Evolutionary conservation across 2,329 filamentous ascomycete species (phyloP).

Genomic region (Dactylellina leptospora): DNA sequence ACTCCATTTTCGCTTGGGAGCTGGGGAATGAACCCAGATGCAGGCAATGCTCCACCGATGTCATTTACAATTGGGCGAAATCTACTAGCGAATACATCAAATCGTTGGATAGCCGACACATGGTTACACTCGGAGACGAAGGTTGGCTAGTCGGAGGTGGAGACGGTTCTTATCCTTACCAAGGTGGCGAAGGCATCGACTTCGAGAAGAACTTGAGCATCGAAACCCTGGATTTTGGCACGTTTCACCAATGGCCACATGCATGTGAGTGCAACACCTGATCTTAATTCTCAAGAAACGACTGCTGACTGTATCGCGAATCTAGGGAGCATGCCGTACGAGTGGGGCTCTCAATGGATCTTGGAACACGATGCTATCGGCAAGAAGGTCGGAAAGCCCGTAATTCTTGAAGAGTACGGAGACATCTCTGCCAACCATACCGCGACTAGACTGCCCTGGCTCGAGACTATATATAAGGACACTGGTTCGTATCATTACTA

Average conservation of each 20-base stretch:
- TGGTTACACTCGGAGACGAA: constrained; percentile 72
- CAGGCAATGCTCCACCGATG: constrained; percentile 67
- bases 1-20: constrained; percentile 74
- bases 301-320: neutral
- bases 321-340: constrained; percentile 59
- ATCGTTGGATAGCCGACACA: constrained; percentile 68
- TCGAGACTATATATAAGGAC: constrained; percentile 59
- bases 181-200: constrained; percentile 65
- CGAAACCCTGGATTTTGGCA: constrained; percentile 67
- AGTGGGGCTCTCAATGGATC: constrained; percentile 63
- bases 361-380: constrained; percentile 61
- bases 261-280: constrained; percentile 42
- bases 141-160: constrained; percentile 63
- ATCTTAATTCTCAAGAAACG: too few species aligned
- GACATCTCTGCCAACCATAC: constrained; percentile 43
- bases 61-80: constrained; percentile 70
- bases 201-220: constrained; percentile 66
- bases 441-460: constrained; percentile 58
- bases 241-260: constrained; percentile 65
- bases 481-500: constrained; percentile 53
- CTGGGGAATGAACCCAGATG: constrained; percentile 74
- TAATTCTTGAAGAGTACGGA: constrained; percentile 61
- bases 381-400: constrained; percentile 60
- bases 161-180: constrained; percentile 67
- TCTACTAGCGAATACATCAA: constrained; percentile 71